Percentiles rank a stretch among this genome's conserved stretches.
phyloP scores from a whole-genome alignment of 2,329 filamentous ascomycete genomes.

The Metarhizium brunneum region DNA sequence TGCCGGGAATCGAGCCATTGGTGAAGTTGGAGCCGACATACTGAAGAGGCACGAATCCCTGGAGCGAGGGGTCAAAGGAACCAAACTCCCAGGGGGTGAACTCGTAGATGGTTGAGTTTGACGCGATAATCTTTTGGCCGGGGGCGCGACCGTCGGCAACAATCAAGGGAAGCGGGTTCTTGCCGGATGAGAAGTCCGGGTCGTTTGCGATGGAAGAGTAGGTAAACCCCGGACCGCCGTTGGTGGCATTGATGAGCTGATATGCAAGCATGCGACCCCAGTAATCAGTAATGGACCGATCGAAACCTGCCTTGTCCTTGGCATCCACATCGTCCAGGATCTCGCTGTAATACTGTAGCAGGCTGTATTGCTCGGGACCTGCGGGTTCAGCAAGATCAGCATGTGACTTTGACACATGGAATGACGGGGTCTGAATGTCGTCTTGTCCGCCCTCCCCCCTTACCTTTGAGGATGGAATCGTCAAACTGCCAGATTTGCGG shows the following conservation, averaged over 20 bases:
- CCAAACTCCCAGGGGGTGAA: conserved; percentile 60
- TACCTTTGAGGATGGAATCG: conserved; percentile 30
- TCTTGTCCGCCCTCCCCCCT: neutral
- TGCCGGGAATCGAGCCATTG: conserved; percentile 35
- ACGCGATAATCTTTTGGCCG: conserved; percentile 30
- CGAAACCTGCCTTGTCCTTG: conserved; percentile 32
- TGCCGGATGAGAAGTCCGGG: conserved; percentile 30
- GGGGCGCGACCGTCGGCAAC: conserved; percentile 39
- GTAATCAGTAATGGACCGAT: conserved; percentile 72
- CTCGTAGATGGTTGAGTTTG: conserved; percentile 55
- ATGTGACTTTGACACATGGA: neutral
- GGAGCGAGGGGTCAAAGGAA: conserved; percentile 49
- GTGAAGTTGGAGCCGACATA: conserved; percentile 52
- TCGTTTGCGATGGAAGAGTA: conserved; percentile 59
- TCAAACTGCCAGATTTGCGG: conserved; percentile 31
- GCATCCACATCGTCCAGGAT: conserved; percentile 24
- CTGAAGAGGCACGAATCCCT: conserved; percentile 48
- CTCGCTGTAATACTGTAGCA: conserved; percentile 29
- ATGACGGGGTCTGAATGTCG: neutral
- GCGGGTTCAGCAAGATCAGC: neutral
- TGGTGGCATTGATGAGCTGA: conserved; percentile 68
- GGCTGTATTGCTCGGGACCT: conserved; percentile 26
- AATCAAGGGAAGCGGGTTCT: conserved; percentile 39
- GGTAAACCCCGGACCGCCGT: conserved; percentile 69
- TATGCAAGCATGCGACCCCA: conserved; percentile 83